phyloP scores from a whole-genome alignment of 1,284 basidiomycete species.

The Termitomyces sp. region DNA sequence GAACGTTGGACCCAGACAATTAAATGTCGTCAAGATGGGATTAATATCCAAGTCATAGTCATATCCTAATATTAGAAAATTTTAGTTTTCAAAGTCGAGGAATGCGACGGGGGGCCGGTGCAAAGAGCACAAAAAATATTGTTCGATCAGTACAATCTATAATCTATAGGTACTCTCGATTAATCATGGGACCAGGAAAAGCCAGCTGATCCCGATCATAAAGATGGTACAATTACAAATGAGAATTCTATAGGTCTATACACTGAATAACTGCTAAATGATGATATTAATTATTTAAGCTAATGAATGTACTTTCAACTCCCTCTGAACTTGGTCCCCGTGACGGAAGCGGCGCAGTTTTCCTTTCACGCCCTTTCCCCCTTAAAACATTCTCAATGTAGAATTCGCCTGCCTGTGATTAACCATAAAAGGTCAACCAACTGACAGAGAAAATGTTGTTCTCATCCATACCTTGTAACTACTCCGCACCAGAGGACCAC shows the following conservation, averaged over 20 bases:
- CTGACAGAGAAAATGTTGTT: not conserved
- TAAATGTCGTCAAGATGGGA: not conserved
- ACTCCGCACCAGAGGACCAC: conserved; percentile 92
- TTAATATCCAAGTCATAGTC: not conserved
- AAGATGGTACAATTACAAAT: not conserved
- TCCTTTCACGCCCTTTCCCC: conserved; percentile 47
- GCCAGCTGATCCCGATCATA: not conserved
- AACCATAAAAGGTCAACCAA: conserved; percentile 6
- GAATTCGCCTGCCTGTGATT: conserved; percentile 77
- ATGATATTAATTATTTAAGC: not conserved
- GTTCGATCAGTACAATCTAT: not conserved
- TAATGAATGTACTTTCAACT: not conserved
- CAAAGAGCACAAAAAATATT: not conserved
- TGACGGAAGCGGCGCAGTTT: conserved; percentile 23
- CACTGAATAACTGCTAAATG: not conserved
- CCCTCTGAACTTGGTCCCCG: not conserved
- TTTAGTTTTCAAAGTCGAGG: not conserved
- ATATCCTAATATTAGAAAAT: too few species aligned
- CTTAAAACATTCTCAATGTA: conserved; percentile 87
- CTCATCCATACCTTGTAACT: conserved; percentile 83
- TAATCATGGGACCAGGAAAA: not conserved
- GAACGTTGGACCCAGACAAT: not conserved
- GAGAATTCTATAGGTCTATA: not conserved
- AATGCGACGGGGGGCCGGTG: too few species aligned
- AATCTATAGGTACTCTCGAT: not conserved